Evolutionary conservation across 768 basidiomycete species (phyloP), one percentile per base, ranked within the genome.

Genomic region (Boletellus ananas): DNA sequence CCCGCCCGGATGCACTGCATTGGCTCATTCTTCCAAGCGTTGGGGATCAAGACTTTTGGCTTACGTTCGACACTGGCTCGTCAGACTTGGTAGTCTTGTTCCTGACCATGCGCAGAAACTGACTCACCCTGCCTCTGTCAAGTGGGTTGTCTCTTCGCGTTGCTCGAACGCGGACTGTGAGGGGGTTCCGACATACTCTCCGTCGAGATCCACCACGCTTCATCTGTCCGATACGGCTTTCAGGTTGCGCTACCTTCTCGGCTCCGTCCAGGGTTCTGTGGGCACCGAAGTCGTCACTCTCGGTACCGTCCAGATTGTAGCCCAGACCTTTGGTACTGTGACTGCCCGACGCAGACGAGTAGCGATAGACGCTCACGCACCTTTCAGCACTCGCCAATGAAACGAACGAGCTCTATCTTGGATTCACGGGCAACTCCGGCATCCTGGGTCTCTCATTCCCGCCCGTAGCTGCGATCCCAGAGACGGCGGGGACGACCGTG

Each of bases 61-160:
- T 75, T 18, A 72, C 78, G 4, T 64, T 80, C 25, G 80, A 81
- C 58, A 81, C 81, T 8, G 81, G 80, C 42, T 83, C 80, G 4
- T 74, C 81, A 1, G 81, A 81, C 59, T 57, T 83, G 55, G 79
- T 79, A 55, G 40, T 58, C 31, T 44, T 45, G 20, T 47, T 52
- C 37, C 41, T 33, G 29, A 21, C 36, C 41, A 12, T 48, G 11
- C 13, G 1, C 43, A 31, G 41, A 35, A 25, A 40, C 16, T 47
- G 12, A n/a, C 56, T 57, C 43, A 49, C 41, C 47, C 20, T 16
- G 16, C 16, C 10, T 34, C n/a, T 25, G 3, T 46, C 35, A 74
- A 63, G 79, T 83, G 81, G 81, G 69, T 81, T 14, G 72, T 74
- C 31, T 78, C 77, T 13, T 68, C 71, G 23, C 59, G 67, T 38